Evolutionary conservation across 202 grass and related monocot genomes (phyloP).

Genomic region (Schoenoplectus triqueter): DNA sequence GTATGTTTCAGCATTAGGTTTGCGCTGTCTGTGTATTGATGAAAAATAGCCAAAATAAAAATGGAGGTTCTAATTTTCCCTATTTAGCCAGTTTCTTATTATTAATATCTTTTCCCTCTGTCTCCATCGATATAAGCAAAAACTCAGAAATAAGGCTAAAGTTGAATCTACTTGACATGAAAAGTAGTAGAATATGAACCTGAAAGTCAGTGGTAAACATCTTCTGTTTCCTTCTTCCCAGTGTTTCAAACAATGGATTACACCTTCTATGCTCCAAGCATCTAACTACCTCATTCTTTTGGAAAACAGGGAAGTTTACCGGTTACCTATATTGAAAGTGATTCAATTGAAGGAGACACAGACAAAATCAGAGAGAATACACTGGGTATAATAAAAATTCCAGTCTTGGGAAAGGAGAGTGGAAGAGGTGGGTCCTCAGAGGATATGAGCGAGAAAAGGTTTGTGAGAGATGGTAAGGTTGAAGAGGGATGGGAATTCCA

Average conservation of each 20-base stretch:
- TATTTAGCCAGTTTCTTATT: no score
- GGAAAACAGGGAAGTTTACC: slow-evolving; percentile 73
- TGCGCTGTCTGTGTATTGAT: not conserved
- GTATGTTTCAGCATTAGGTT: not conserved
- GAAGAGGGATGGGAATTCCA: slow-evolving; percentile 96
- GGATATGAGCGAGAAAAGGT: slow-evolving; percentile 77
- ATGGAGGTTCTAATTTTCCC: not conserved
- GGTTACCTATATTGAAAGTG: slow-evolving; percentile 77
- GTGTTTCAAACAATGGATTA: not conserved
- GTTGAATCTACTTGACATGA: not conserved
- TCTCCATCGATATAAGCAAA: not conserved
- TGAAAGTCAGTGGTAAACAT: slow-evolving; percentile 26
- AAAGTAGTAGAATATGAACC: not conserved
- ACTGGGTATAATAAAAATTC: slow-evolving; percentile 80
- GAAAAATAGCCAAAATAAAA: not conserved
- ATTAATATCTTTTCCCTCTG: no score
- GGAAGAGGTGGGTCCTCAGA: slow-evolving; percentile 43
- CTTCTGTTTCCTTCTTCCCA: not conserved
- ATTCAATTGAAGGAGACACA: slow-evolving; percentile 62
- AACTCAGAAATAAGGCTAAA: not conserved
- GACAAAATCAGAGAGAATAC: slow-evolving; percentile 60
- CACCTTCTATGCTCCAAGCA: not conserved
- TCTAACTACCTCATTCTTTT: not conserved
- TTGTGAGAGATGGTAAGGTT: slow-evolving; percentile 67
- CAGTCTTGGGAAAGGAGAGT: slow-evolving; percentile 85